Evolutionary conservation across 2,329 filamentous ascomycete genomes (phyloP).

Genomic region (Fusarium pininemorale): DNA sequence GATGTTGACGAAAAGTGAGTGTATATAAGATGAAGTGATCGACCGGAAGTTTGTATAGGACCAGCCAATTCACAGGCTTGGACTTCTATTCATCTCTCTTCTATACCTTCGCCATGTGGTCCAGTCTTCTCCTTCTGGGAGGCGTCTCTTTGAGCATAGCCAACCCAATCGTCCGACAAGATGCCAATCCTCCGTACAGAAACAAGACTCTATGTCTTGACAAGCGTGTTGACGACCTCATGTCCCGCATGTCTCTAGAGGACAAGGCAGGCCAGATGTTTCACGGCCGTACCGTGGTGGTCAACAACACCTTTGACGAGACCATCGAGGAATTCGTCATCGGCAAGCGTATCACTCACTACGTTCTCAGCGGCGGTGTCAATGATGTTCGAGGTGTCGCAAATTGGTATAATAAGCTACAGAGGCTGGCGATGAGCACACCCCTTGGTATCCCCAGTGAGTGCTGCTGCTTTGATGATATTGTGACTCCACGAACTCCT

Average conservation of each 20-base stretch:
- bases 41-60: neutral
- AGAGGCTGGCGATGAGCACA: conserved; percentile 54
- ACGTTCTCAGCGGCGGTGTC: conserved; percentile 57
- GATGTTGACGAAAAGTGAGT: neutral
- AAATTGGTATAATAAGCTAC: conserved; percentile 54
- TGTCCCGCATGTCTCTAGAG: conserved; percentile 56
- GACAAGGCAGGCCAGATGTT: conserved; percentile 61
- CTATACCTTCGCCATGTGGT: conserved; percentile 17
- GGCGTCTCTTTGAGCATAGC: conserved; percentile 21
- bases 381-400: conserved; percentile 48
- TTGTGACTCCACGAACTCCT: neutral
- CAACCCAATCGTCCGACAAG: conserved; percentile 20
- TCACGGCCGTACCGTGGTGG: conserved; percentile 41
- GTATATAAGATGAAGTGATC: conserved; percentile 8
- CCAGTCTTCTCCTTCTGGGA: conserved; percentile 19
- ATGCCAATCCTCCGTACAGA: conserved; percentile 22
- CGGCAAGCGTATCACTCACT: conserved; percentile 50
- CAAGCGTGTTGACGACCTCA: conserved; percentile 57
- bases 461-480: neutral
- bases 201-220: conserved; percentile 48
- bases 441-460: conserved; percentile 56
- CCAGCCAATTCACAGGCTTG: neutral
- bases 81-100: neutral
- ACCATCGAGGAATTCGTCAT: conserved; percentile 28
- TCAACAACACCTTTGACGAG: conserved; percentile 30